Conservation (phyloP, 345 rosid species). For the Lepidium sativum region DNA sequence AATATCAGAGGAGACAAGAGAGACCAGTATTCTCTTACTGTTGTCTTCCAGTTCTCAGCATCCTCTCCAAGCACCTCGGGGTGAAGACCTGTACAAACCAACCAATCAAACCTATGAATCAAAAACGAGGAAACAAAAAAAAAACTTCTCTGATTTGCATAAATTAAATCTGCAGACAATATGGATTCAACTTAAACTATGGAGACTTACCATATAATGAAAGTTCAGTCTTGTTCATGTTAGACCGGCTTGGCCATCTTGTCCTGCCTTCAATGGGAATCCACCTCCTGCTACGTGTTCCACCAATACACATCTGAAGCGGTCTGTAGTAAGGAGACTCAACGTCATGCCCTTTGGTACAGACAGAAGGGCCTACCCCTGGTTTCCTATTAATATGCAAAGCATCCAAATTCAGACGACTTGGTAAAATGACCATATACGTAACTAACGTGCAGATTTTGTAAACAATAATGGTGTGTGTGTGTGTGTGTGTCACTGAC, state of each 20-base stretch:
- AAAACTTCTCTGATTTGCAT: too few species aligned
- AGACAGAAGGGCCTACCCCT: constrained; percentile 67
- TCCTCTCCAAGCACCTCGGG: constrained; percentile 64
- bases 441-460: constrained; percentile 14
- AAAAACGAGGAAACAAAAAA: background rate
- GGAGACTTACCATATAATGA: constrained; percentile 61
- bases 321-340: constrained; percentile 90
- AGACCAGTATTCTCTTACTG: constrained; percentile 80
- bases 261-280: constrained; percentile 66
- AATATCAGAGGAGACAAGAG: constrained; percentile 92
- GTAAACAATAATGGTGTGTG: background rate
- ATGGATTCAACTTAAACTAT: background rate
- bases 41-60: constrained; percentile 44
- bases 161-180: background rate
- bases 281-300: constrained; percentile 82
- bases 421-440: constrained; percentile 11
- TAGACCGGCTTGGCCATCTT: constrained; percentile 84
- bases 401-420: background rate
- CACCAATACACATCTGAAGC: constrained; percentile 77
- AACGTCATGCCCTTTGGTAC: constrained; percentile 68
- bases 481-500: constrained; percentile 33
- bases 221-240: constrained; percentile 64
- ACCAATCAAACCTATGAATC: background rate
- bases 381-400: constrained; percentile 48
- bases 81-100: constrained; percentile 51